Evolutionary conservation across 768 basidiomycete genomes (phyloP).

Genomic region (Crucibulum laeve): DNA sequence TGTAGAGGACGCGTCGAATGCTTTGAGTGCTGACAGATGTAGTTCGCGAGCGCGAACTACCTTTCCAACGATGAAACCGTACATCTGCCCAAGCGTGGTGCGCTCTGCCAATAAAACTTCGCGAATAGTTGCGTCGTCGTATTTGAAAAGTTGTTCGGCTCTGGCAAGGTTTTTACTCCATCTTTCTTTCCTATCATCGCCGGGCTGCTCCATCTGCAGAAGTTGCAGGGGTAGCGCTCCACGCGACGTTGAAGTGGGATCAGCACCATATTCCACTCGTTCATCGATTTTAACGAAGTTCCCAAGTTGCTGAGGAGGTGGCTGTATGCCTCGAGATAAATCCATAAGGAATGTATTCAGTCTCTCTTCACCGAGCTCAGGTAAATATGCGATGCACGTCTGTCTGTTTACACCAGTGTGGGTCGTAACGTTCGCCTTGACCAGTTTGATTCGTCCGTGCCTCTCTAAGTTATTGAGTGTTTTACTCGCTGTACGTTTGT

Average conservation of each 20-base stretch:
- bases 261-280: conserved; percentile 51
- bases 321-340: conserved; percentile 36
- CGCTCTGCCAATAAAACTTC: conserved; percentile 66
- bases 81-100: conserved; percentile 65
- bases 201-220: conserved; percentile 41
- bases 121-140: conserved; percentile 50
- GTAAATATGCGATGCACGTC: conserved; percentile 62
- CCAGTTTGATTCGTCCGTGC: conserved; percentile 63
- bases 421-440: conserved; percentile 60
- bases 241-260: conserved; percentile 21
- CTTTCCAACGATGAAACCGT: conserved; percentile 72
- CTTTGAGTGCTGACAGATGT: conserved; percentile 49
- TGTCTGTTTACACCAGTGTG: conserved; percentile 56
- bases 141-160: conserved; percentile 48
- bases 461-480: conserved; percentile 60
- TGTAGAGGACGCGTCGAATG: conserved; percentile 34
- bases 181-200: conserved; percentile 34
- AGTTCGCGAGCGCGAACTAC: conserved; percentile 59
- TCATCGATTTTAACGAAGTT: conserved; percentile 50
- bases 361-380: conserved; percentile 46
- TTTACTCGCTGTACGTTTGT: conserved; percentile 65
- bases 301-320: conserved; percentile 25
- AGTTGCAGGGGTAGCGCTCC: conserved; percentile 38
- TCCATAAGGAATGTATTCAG: conserved; percentile 57
- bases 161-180: conserved; percentile 40